Percentiles rank a stretch among this genome's conserved stretches.
Conservation (phyloP, 78 protist genomes). For the Speleostelium caveatum region DNA sequence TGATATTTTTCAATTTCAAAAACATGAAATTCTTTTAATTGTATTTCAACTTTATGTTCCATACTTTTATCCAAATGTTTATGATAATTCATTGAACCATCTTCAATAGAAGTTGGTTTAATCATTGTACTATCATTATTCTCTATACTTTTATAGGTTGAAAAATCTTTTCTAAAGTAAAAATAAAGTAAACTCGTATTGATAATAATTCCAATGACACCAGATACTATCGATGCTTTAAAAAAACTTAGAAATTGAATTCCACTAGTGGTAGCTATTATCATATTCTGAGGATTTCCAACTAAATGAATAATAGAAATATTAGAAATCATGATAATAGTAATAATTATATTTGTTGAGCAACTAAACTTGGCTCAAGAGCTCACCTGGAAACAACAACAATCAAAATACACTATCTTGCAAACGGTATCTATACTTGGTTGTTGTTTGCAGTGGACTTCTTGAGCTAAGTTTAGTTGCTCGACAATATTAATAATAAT, state of each 20-base stretch:
- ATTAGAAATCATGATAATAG: too few species aligned
- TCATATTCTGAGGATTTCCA: slow-evolving; percentile 68
- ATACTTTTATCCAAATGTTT: neutral
- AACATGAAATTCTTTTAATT: neutral
- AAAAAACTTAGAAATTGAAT: slow-evolving; percentile 22
- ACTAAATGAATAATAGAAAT: too few species aligned
- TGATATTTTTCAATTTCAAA: neutral
- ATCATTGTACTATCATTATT: neutral
- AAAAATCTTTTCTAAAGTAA: slow-evolving; percentile 20
- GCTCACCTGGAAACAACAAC: too few species aligned
- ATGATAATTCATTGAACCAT: neutral
- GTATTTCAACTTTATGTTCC: neutral
- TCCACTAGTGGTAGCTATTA: slow-evolving; percentile 32
- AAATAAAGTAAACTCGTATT: slow-evolving; percentile 1
- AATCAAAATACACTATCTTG: too few species aligned
- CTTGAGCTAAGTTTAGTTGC: too few species aligned
- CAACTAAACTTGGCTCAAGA: too few species aligned
- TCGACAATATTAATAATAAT: too few species aligned
- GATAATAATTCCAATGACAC: neutral
- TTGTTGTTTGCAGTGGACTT: too few species aligned
- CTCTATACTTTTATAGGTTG: too few species aligned
- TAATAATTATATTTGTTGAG: too few species aligned
- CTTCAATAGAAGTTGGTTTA: neutral
- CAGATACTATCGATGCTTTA: slow-evolving; percentile 34
- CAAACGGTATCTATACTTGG: too few species aligned